Conservation (phyloP, 306 rosid genomes). For the Ormosia semicastrata region DNA sequence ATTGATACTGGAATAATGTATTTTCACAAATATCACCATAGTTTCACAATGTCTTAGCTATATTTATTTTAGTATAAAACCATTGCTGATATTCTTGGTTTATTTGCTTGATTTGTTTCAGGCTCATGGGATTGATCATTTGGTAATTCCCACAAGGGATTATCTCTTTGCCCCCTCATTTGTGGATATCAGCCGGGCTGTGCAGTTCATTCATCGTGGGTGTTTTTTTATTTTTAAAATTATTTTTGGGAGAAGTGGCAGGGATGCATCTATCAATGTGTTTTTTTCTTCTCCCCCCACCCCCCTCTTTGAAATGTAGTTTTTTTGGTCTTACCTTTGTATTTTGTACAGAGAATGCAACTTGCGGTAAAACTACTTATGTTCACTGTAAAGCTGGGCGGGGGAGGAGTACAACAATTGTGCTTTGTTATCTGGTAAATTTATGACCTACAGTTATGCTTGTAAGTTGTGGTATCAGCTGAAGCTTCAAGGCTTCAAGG, state of each 20-base stretch:
- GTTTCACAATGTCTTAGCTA: slow-evolving; percentile 7
- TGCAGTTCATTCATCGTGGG: slow-evolving; percentile 90
- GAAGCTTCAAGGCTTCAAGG: slow-evolving; percentile 1
- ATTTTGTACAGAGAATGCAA: slow-evolving; percentile 54
- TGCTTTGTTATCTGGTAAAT: slow-evolving; percentile 94
- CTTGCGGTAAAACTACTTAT: slow-evolving; percentile 75
- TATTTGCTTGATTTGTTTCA: slow-evolving; percentile 43
- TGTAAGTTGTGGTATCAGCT: not conserved
- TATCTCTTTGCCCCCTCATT: slow-evolving; percentile 93
- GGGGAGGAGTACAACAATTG: slow-evolving; percentile 96
- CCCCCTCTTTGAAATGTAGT: not conserved
- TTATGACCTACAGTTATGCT: not conserved
- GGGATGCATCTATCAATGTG: not conserved
- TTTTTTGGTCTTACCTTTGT: not conserved
- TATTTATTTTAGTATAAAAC: not conserved
- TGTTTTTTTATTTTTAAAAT: not conserved
- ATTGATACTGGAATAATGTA: not conserved
- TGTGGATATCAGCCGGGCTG: slow-evolving; percentile 79
- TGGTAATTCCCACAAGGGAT: slow-evolving; percentile 93
- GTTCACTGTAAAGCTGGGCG: slow-evolving; percentile 99
- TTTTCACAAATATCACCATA: not conserved
- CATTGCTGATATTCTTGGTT: not conserved
- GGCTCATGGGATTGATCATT: slow-evolving; percentile 91
- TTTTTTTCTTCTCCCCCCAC: not conserved
- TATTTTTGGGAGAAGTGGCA: not conserved